Base-by-base conservation (phyloP, 73 alveolate genomes). In the Stentor coeruleus region DNA sequence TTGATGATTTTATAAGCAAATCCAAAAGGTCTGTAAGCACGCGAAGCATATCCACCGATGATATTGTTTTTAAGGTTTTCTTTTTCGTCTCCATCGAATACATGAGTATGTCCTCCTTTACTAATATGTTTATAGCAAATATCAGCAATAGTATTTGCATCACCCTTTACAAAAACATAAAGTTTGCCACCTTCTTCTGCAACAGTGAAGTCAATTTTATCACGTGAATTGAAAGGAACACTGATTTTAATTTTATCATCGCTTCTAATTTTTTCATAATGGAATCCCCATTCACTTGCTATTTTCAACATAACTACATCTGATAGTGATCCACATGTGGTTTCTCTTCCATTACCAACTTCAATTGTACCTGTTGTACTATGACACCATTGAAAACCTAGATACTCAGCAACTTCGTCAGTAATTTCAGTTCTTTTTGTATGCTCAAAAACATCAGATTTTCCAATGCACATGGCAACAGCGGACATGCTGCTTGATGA, bases 141-240 rank as follows among this genome's bases (percentile, higher is more conserved):
- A 15, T 60, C 84, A 0, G 86, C 77, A 26, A 89, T 89, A 26
- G 49, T 75, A 74, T 90, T 91, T 28, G 91, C 82, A 3, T 89
- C 93, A 41, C 96, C 93, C 75, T 90, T 75, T 0, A 37, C 59
- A 72, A 86, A 91, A 30, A 92, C 86, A 49, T 75, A 87, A 60
- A 74, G 74, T 1, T 0, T 14, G 6, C 33, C 66, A 75, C 39
- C 39, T 38, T 38, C 86, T 36, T 88, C 79, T 20, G 82, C 31
- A 28, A 94, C 85, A 72, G 95, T 86, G 49, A 95, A 87, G 96
- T 91, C 93, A 90, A 95, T 94, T 93, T 97, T 95, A 40, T 94
- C 82, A 77, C 87, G 90, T 82, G 99, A 94, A 83, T 92, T 91
- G 89, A 97, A 97, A 26, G 98, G 98, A 40, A 94, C 74, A 55